Percentiles rank a stretch among this genome's conserved stretches.
Conservation (phyloP, 345 rosid genomes). For the Euphorbia peplus region DNA sequence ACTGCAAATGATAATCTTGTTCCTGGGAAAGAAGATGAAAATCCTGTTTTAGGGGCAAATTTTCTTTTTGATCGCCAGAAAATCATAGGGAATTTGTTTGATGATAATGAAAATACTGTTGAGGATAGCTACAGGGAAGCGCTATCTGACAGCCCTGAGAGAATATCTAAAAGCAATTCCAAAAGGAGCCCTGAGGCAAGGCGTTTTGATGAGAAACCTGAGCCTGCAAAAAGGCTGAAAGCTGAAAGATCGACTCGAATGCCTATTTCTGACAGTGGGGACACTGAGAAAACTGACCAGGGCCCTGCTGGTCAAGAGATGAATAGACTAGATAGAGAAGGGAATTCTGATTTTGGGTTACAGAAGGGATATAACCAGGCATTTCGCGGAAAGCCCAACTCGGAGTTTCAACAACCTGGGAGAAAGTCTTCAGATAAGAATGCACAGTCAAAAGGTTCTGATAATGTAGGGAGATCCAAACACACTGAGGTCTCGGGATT, state of each 20-base stretch:
- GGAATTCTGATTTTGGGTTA: slow-evolving; percentile 31
- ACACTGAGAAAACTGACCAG: slow-evolving; percentile 33
- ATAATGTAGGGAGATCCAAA: slow-evolving; percentile 41
- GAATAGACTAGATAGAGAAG: slow-evolving; percentile 42
- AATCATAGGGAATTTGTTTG: slow-evolving; percentile 78
- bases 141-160: slow-evolving; percentile 48
- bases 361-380: slow-evolving; percentile 41
- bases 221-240: slow-evolving; percentile 48
- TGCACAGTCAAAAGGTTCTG: slow-evolving; percentile 36
- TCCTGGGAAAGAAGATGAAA: slow-evolving; percentile 22
- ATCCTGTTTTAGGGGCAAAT: slow-evolving; percentile 33
- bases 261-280: slow-evolving; percentile 38
- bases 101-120: slow-evolving; percentile 49
- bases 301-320: slow-evolving; percentile 35
- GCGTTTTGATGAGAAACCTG: slow-evolving; percentile 43
- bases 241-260: slow-evolving; percentile 43
- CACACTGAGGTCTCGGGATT: slow-evolving; percentile 43
- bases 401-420: slow-evolving; percentile 41
- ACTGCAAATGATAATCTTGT: slow-evolving; percentile 22
- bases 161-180: slow-evolving; percentile 42
- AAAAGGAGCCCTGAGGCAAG: slow-evolving; percentile 44
- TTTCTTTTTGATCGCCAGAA: slow-evolving; percentile 42
- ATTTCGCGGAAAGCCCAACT: slow-evolving; percentile 43
- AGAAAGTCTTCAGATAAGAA: slow-evolving; percentile 41
- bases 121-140: slow-evolving; percentile 46